phyloP scores from a whole-genome alignment of 306 rosid species.

The Potentilla sterilis region DNA sequence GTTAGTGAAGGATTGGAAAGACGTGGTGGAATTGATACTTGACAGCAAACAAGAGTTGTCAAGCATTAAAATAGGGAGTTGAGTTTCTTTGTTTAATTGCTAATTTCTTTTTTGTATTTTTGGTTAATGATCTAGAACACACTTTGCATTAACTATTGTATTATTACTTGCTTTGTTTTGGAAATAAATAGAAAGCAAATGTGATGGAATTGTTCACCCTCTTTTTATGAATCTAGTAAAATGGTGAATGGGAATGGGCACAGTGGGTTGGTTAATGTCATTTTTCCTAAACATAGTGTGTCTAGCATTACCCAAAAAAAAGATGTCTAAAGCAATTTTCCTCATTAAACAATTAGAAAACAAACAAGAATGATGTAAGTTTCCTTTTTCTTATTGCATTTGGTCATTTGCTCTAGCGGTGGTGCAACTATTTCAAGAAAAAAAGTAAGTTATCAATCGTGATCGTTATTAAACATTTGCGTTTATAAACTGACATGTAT shows the following conservation, averaged over 20 bases:
- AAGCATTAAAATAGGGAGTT: not conserved
- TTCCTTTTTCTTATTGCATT: not conserved
- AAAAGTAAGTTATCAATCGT: not conserved
- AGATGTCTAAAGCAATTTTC: not conserved
- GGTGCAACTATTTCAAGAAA: not conserved
- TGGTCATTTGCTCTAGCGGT: not conserved
- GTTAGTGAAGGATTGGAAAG: not conserved
- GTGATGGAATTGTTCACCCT: not conserved
- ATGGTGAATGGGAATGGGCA: not conserved
- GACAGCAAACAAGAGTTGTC: constrained; percentile 6
- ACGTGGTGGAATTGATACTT: not conserved
- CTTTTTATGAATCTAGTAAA: not conserved
- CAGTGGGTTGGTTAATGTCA: not conserved
- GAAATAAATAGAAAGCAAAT: not conserved
- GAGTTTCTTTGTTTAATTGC: not conserved
- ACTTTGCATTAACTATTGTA: not conserved
- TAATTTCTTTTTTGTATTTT: not conserved
- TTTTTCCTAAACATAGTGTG: not conserved
- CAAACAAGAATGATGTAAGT: not conserved
- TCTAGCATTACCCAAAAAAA: not conserved
- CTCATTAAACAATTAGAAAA: not conserved
- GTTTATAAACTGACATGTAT: not conserved
- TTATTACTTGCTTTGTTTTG: not conserved
- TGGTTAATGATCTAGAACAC: not conserved
- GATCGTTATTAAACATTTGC: not conserved